Evolutionary conservation across 176 grass and related monocot species (phyloP), one percentile per base, ranked within the genome.

Genomic region (Eleusine indica): DNA sequence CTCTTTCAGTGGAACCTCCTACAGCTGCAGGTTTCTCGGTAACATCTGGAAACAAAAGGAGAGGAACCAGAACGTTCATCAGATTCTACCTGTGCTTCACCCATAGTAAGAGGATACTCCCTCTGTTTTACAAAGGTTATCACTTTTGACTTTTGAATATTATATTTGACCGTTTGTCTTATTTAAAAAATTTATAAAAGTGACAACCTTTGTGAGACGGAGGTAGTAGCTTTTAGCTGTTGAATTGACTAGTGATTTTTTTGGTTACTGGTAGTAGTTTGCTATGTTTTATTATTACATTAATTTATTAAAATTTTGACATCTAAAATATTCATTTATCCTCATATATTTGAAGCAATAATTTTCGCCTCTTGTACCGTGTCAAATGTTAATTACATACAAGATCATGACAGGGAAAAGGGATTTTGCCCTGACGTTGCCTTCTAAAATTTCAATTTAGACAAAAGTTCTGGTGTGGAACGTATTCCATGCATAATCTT

Each of bases 1-100:
- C 88, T 90, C 88, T 87, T 70, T 90, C 88, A 47, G 88, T 68
- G 28, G 88, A 87, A 83, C 80, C 80, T 80, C 49, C 80, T 11
- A 37, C 69, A 19, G 17, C 42, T 28, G 60, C 70, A 65, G 71
- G 58, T 41, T 83, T 65, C 81, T 71, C 79, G 41, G 80, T 73
- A 41, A 76, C 74, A 35, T 83, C 88, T 87, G 84, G 62, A 15
- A 51, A 74, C 25, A 75, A 39, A 62, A n/a, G 16, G 21, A 43
- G 2, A 71, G 2, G 5, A 43, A 15, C 61, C 32, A 35, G 32
- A 35, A 52, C 9, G 44, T 11, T 47, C 49, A 52, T 13, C 12
- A 60, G 17, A 73, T 47, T 58, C 3, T n/a, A 69, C 9, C 12
- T 10, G 43, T 13, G 9, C 2, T 30, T 69, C 53, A 21, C 44